Evolutionary conservation across 1,284 basidiomycete genomes (phyloP).

Genomic region (Malassezia sympodialis): DNA sequence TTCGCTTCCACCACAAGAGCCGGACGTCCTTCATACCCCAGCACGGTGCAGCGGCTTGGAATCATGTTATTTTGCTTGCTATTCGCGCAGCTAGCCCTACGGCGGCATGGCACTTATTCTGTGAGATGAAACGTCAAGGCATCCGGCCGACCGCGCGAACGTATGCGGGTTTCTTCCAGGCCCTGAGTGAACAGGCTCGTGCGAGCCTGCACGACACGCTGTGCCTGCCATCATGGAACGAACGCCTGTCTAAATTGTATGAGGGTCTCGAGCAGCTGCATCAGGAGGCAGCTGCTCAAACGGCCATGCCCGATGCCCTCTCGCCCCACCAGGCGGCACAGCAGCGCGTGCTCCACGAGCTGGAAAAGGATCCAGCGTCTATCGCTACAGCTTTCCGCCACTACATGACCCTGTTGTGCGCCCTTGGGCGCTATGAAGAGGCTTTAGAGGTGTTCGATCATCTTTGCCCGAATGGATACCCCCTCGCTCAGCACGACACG

Average conservation of each 20-base stretch:
- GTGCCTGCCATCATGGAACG: background rate
- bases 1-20: background rate
- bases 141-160: constrained; percentile 12
- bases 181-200: constrained; percentile 1
- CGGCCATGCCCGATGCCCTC: background rate
- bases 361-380: background rate
- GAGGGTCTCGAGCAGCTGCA: constrained; percentile 3
- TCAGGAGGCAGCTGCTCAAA: background rate
- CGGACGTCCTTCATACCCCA: constrained; percentile 1
- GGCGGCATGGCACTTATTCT: constrained; percentile 13
- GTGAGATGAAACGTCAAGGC: constrained; percentile 10
- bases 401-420: constrained; percentile 8
- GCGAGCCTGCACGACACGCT: background rate
- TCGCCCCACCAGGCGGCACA: background rate
- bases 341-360: constrained; percentile 2
- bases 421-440: background rate
- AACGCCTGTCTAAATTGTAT: constrained; percentile 2
- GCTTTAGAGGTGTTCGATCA: constrained; percentile 5
- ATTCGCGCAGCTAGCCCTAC: constrained; percentile 2
- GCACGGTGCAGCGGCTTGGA: constrained; percentile 13
- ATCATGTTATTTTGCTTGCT: constrained; percentile 15
- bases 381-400: constrained; percentile 6
- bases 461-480: constrained; percentile 5
- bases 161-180: constrained; percentile 9
- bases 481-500: background rate